These are phyloP conservation scores for Plantago coronopus DNA, from an alignment of 305 asterid genomes.

Conservation along the genomic window DNA sequence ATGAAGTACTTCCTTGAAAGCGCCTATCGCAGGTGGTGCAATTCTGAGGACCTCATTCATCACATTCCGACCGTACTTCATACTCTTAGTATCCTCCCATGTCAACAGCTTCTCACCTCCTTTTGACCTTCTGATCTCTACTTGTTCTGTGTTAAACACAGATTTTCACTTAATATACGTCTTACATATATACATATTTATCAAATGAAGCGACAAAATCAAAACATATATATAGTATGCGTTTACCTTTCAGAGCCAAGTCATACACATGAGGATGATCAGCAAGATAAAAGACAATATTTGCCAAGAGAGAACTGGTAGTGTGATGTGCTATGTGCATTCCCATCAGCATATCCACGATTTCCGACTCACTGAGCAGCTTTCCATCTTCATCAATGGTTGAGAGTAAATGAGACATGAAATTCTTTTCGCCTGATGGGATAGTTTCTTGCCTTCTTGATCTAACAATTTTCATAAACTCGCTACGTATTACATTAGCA, in stretches of 20 bases:
- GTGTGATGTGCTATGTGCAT: constrained; percentile 1
- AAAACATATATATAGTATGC: neutral
- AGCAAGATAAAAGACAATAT: neutral
- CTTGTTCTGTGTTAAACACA: neutral
- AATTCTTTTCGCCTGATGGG: neutral
- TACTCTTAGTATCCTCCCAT: constrained; percentile 4
- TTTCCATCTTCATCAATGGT: neutral
- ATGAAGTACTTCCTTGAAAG: neutral
- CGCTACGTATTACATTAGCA: neutral
- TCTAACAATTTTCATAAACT: neutral
- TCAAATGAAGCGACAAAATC: neutral
- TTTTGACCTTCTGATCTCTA: neutral
- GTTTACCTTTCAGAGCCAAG: constrained; percentile 3
- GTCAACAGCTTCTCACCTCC: neutral
- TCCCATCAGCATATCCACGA: neutral
- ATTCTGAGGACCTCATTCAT: neutral
- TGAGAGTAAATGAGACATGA: neutral
- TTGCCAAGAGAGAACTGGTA: neutral
- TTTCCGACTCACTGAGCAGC: neutral
- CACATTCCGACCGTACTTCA: constrained; percentile 3
- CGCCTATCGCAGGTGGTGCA: neutral
- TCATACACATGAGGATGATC: constrained; percentile 1
- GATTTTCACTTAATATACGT: neutral
- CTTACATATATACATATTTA: neutral
- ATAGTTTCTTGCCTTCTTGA: neutral